Evolutionary conservation across 2,329 filamentous ascomycete species (phyloP), one percentile per base, ranked within the genome.

Genomic region (Penicillium sclerotigenum): DNA sequence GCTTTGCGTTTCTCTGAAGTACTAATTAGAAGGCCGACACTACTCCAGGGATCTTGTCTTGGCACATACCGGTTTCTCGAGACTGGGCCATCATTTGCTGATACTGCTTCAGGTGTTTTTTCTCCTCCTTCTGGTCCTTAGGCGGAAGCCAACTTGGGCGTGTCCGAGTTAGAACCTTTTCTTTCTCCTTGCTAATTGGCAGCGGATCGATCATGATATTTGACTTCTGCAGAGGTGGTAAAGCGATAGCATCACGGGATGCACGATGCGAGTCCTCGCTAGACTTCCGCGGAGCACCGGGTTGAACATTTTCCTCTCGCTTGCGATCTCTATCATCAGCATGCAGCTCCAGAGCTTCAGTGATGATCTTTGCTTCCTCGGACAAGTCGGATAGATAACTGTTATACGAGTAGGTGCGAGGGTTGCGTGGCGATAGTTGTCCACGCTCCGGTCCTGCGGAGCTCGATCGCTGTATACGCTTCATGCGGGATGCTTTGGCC

Each of bases 91-190:
- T 84, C 83, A 87, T 87, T 64, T 77, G 79, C 73, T 86, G 82
- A 68, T 85, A 87, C 65, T 87, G 81, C 68, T 84, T 91, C 62
- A 99, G 71, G 73, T 99, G 94, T 63, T 87, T 87, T 71, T 85
- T 89, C 76, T 99, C 94, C 73, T 99, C 94, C 52, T 89, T 89
- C 2, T 91, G 92, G 62, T 94, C 87, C 75, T 83, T 86, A 9
- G 84, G 84, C 20, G 84, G 86, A 51, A 85, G 77, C 86, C 81
- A 89, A 46, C 81, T 87, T 34, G 81, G 92, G 77, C 75, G 87
- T 74, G 68, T 93, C 76, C 74, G 87, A 79, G 79, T 83, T 22
- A 87, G 71, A 16, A 86, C 81, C 60, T 81, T 85, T 64, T 86
- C 83, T 69, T 87, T 87, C 71, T 87, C 85, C 66, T 82, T 85